These are phyloP conservation scores for Eucalyptus cloeziana DNA, from an alignment of 345 rosid species.

Conservation along the genomic window DNA sequence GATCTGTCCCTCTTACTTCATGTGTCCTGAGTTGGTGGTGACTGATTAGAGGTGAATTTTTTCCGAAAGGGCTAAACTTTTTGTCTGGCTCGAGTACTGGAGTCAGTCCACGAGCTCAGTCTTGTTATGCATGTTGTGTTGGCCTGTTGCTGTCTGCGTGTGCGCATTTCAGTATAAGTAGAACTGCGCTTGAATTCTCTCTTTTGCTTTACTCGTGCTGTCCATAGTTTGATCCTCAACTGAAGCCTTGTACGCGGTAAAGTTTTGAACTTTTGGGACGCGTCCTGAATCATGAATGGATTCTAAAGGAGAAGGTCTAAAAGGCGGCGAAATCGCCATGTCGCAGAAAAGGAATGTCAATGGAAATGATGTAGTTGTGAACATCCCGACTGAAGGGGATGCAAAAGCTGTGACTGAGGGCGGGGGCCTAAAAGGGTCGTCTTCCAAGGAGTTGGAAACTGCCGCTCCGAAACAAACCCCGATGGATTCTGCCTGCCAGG, in stretches of 20 bases:
- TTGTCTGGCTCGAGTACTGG: background rate
- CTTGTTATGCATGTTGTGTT: background rate
- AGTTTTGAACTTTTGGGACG: background rate
- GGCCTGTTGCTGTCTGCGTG: background rate
- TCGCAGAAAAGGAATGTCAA: slow-evolving; percentile 21
- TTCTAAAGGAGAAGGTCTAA: background rate
- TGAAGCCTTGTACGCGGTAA: background rate
- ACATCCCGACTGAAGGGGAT: slow-evolving; percentile 29
- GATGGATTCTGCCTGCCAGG: background rate
- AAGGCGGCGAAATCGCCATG: slow-evolving; percentile 14
- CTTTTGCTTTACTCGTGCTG: background rate
- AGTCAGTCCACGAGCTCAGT: background rate
- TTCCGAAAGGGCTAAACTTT: background rate
- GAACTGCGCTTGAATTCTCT: background rate
- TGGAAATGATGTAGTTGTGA: slow-evolving; percentile 41
- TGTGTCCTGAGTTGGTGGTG: background rate
- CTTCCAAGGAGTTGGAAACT: background rate
- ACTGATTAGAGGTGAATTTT: background rate
- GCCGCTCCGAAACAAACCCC: background rate
- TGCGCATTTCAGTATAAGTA: background rate
- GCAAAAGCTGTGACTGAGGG: background rate
- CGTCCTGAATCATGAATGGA: background rate
- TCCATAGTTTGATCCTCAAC: background rate
- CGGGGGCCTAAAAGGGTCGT: slow-evolving; percentile 8
- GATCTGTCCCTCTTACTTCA: background rate